A percentile compares a stretch with the other conserved stretches of the same genome.
Conservation (phyloP, 2,329 filamentous ascomycete genomes). For the Thermochaetoides dissita region DNA sequence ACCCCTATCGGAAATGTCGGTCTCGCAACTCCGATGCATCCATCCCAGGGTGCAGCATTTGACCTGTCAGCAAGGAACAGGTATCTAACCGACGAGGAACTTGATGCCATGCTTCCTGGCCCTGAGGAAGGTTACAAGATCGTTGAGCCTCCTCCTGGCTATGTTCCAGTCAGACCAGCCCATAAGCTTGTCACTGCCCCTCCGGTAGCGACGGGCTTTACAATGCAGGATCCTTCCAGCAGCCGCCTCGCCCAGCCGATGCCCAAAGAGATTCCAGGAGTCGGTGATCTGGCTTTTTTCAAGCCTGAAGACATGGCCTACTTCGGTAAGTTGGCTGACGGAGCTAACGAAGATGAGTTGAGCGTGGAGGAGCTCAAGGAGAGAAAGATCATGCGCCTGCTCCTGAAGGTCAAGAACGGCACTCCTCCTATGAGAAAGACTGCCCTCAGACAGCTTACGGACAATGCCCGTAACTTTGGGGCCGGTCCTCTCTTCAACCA, state of each 20-base stretch:
- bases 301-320: constrained; percentile 98
- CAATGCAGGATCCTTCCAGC: constrained; percentile 92
- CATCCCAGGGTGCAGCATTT: constrained; percentile 42
- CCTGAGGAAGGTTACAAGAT: constrained; percentile 88
- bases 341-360: constrained; percentile 78
- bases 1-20: constrained; percentile 61
- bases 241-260: constrained; percentile 73
- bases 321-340: constrained; percentile 93
- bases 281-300: constrained; percentile 94
- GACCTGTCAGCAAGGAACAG: constrained; percentile 70
- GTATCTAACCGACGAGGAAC: constrained; percentile 80
- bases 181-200: constrained; percentile 64
- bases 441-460: constrained; percentile 87
- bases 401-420: constrained; percentile 98
- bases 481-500: constrained; percentile 92
- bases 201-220: constrained; percentile 70
- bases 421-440: constrained; percentile 98
- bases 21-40: constrained; percentile 66
- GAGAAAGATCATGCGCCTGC: constrained; percentile 91
- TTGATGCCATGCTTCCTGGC: constrained; percentile 77
- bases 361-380: constrained; percentile 94
- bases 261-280: constrained; percentile 87
- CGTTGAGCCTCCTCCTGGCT: constrained; percentile 78
- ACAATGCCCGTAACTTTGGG: constrained; percentile 92
- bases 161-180: constrained; percentile 67